Evolutionary conservation across 75 land plant genomes (phyloP), one percentile per base, ranked within the genome.

Genomic region (Pinus tabuliformis): DNA sequence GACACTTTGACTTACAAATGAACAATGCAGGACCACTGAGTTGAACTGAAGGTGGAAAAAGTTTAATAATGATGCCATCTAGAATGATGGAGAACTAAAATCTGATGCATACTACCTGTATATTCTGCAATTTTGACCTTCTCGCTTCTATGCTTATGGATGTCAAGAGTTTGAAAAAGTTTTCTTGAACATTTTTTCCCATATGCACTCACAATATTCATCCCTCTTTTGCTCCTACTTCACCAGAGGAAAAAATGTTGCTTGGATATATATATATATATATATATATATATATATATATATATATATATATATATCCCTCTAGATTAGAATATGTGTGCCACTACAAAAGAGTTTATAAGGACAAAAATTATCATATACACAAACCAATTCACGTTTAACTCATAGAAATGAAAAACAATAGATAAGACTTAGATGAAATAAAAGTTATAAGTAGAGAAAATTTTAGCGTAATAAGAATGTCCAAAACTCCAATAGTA

Each of bases 81-180:
- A n/a, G n/a, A n/a, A n/a, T n/a, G n/a, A n/a, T n/a, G n/a, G n/a
- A n/a, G n/a, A 45, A 45, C 49, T 45, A 1, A 8, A 45, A 0
- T 45, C 49, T 1, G 1, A 45, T 45, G 0, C 49, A 45, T 6
- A 45, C 49, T 39, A 5, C 1, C 42, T 39, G 42, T 5, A 39
- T 5, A 5, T 45, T 7, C 63, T 24, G 24, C 28, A 42, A 7
- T 68, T 20, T 6, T 39, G 45, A 21, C 11, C 71, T 20, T 8
- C 71, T 39, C 39, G 2, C 21, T 68, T n/a, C 39, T 68, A 22
- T 64, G 52, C 20, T 68, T 68, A 39, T 68, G 52, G 71, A 68
- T 42, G 22, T 22, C 52, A 68, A 68, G 21, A 18, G 22, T 39
- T 37, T 39, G 21, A 39, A 28, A 11, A 39, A 18, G 39, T 68